phyloP scores from a whole-genome alignment of 2,329 filamentous ascomycete species.

The Penicillium sclerotiorum region DNA sequence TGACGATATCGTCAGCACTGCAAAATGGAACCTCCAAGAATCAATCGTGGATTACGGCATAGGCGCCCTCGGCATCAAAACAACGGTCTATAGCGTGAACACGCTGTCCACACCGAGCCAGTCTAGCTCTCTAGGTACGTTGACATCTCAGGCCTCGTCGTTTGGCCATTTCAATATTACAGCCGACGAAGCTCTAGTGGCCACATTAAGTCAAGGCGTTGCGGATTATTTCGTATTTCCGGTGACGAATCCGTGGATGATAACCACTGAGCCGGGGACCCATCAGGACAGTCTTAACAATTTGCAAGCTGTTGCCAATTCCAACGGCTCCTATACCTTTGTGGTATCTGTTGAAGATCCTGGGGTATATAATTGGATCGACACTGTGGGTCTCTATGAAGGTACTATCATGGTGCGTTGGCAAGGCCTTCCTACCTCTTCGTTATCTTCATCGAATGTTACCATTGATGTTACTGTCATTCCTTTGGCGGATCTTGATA shows the following conservation, averaged over 20 bases:
- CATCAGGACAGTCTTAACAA: slow-evolving; percentile 12
- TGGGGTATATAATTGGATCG: slow-evolving; percentile 17
- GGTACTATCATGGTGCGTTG: slow-evolving; percentile 15
- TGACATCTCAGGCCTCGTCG: slow-evolving; percentile 14
- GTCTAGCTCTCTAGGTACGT: slow-evolving; percentile 13
- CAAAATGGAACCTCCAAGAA: slow-evolving; percentile 11
- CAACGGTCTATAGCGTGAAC: slow-evolving; percentile 8
- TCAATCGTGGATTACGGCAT: slow-evolving; percentile 13
- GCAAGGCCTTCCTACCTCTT: slow-evolving; percentile 9
- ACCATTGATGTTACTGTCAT: slow-evolving; percentile 4
- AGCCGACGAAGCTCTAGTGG: slow-evolving; percentile 11
- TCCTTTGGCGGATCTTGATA: neutral
- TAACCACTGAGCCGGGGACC: slow-evolving; percentile 4
- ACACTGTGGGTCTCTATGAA: slow-evolving; percentile 8
- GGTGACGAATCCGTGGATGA: slow-evolving; percentile 11
- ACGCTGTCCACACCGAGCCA: slow-evolving; percentile 9
- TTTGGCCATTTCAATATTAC: slow-evolving; percentile 13
- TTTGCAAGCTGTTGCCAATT: slow-evolving; percentile 8
- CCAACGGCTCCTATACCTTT: slow-evolving; percentile 12
- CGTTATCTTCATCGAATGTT: neutral
- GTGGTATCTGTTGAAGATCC: slow-evolving; percentile 13
- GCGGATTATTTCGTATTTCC: slow-evolving; percentile 17
- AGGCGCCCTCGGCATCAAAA: slow-evolving; percentile 13
- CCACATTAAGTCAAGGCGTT: slow-evolving; percentile 6
- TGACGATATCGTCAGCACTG: slow-evolving; percentile 1